phyloP scores from a whole-genome alignment of 164 flowering plant genomes.

The Nymphaea colorata region DNA sequence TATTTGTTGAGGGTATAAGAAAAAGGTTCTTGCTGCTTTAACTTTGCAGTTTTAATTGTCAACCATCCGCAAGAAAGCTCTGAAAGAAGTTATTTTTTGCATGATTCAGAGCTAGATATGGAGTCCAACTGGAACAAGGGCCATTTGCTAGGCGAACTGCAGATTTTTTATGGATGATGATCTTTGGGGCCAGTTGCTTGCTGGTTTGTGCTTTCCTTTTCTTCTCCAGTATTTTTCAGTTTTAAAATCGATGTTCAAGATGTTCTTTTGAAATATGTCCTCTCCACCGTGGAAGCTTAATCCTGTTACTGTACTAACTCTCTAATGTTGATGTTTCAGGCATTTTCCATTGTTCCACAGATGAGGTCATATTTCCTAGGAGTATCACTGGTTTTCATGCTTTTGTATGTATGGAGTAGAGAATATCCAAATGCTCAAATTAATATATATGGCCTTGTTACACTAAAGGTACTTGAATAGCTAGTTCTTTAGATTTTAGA shows the following conservation, averaged over 20 bases:
- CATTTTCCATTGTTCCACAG: slow-evolving; percentile 20
- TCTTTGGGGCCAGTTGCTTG: slow-evolving; percentile 64
- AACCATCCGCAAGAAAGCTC: too few relatives aligned
- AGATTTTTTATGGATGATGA: slow-evolving; percentile 98
- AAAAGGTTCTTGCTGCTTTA: too few relatives aligned
- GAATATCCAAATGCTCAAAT: slow-evolving; percentile 45
- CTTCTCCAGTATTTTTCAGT: not conserved
- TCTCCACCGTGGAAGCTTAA: too few relatives aligned
- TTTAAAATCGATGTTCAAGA: not conserved
- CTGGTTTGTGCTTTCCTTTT: slow-evolving; percentile 37
- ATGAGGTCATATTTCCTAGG: slow-evolving; percentile 31
- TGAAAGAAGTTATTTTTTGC: not conserved
- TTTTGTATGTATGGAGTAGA: slow-evolving; percentile 47
- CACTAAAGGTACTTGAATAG: slow-evolving; percentile 28
- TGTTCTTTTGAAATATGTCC: too few relatives aligned
- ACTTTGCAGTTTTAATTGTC: too few relatives aligned
- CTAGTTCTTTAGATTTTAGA: not conserved
- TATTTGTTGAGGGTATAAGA: too few relatives aligned
- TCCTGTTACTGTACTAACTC: too few relatives aligned
- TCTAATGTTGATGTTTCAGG: not conserved
- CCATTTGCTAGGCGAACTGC: slow-evolving; percentile 85
- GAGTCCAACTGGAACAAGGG: slow-evolving; percentile 84
- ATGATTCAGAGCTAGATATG: slow-evolving; percentile 70
- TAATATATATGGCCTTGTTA: slow-evolving; percentile 33
- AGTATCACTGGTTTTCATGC: slow-evolving; percentile 44